Base-by-base conservation (phyloP, 2,329 filamentous ascomycete genomes). In the Cryphonectria parasitica region DNA sequence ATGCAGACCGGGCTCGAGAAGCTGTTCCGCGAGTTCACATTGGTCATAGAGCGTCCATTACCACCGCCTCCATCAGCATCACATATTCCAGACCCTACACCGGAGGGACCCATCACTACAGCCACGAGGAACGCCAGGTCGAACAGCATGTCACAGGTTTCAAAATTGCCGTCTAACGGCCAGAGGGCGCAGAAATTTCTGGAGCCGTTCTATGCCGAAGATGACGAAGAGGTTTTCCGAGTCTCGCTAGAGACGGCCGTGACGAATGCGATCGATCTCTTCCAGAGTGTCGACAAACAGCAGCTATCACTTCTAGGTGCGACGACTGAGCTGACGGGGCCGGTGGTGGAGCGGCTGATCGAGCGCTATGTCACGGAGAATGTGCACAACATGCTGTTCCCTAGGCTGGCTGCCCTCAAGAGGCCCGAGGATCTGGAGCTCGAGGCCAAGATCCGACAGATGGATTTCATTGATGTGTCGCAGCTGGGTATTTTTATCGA, bases 311-410 rank as follows among this genome's bases (percentile, higher is more conserved):
- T 97, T 49, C 86, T 99, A 5, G 96, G 95, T 25, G 93, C 95
- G 5, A 97, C 94, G 1, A 99, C 97, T 2, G 94, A 98, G 78
- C 83, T 99, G 66, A 98, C 96, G 0, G 95, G 96, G 0, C 93
- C 95, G 1, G 83, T 97, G 11, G 95, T 99, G 1, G 97, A 99
- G 82, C 90, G 93, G 72, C 86, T 99, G 76, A 98, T 99, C 74
- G 96, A 99, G 80, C 91, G 94, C 64, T 98, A 99, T 80, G 90
- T 99, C 58, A 90, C 93, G 0, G 96, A 98, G 78, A 95, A 97
- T 79, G 89, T 98, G 8, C 95, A 99, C 76, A 91, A 95, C 77
- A 87, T 97, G 39, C 83, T 99, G 13, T 99, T 97, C 77, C 93
- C 95, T 0, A 89, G 92, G 62, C 83, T 99, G 31, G 93, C 91